phyloP scores from a whole-genome alignment of 2,329 filamentous ascomycete species.

The Colletotrichum tropicale region DNA sequence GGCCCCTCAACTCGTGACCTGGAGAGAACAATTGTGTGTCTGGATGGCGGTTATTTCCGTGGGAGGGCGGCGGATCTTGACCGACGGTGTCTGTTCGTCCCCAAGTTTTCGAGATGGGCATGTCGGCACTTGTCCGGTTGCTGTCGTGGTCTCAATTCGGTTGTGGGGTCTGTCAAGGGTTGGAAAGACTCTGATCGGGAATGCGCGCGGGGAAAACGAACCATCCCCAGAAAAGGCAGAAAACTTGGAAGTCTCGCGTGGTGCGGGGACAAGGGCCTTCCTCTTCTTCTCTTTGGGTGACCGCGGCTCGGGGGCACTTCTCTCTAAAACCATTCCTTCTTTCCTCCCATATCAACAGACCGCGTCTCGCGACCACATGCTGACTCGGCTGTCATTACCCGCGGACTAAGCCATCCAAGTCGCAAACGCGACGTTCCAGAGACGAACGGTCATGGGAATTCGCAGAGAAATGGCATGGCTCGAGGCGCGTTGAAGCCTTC shows the following conservation, averaged over 20 bases:
- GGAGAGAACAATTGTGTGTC: too few relatives aligned
- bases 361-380: neutral
- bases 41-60: slow-evolving; percentile 4
- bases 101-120: neutral
- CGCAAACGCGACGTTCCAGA: neutral
- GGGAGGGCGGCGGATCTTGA: neutral
- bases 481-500: neutral
- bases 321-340: neutral
- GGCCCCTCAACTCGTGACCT: neutral
- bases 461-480: neutral
- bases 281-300: neutral
- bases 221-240: neutral
- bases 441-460: neutral
- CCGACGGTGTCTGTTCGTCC: neutral
- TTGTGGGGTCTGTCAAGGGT: neutral
- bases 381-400: neutral
- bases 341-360: neutral
- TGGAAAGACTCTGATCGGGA: neutral
- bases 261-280: neutral
- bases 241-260: neutral
- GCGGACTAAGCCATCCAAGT: neutral
- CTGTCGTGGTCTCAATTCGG: neutral
- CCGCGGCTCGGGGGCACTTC: neutral
- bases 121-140: neutral
- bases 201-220: neutral